phyloP scores from a whole-genome alignment of 1,139 yeast species.

The Wickerhamomyces sp. region DNA sequence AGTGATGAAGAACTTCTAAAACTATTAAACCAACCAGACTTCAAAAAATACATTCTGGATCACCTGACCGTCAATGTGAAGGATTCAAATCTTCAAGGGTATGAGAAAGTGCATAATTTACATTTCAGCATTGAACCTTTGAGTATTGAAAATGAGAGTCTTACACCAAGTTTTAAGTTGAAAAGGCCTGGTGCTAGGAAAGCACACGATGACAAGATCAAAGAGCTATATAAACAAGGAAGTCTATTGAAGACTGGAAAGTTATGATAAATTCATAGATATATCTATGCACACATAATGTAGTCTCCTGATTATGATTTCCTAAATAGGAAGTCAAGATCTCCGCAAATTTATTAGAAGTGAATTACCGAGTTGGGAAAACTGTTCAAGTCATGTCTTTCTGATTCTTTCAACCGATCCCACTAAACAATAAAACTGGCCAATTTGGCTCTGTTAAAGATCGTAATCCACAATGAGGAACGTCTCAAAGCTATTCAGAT shows the following conservation, averaged over 20 bases:
- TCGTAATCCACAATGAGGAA: not conserved
- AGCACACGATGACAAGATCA: conserved; percentile 39
- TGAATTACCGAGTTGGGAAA: not conserved
- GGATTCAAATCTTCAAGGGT: conserved; percentile 33
- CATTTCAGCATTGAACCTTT: conserved; percentile 54
- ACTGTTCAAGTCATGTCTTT: not conserved
- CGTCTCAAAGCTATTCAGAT: not conserved
- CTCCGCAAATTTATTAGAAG: too few relatives aligned
- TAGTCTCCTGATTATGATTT: not conserved
- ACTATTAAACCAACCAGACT: conserved; percentile 23
- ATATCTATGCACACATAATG: too few relatives aligned
- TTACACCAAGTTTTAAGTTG: conserved; percentile 64
- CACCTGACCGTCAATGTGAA: conserved; percentile 21
- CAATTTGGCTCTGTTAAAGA: not conserved
- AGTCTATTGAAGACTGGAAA: conserved; percentile 14
- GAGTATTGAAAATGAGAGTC: conserved; percentile 48
- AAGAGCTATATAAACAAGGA: conserved; percentile 50
- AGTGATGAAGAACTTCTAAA: conserved; percentile 9
- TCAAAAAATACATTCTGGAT: conserved; percentile 26
- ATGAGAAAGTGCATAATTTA: conserved; percentile 54
- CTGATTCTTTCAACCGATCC: not conserved
- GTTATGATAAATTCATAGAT: not conserved
- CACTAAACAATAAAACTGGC: too few relatives aligned
- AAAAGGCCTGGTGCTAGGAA: conserved; percentile 53
- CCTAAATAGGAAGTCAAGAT: not conserved